phyloP scores from a whole-genome alignment of 2,329 filamentous ascomycete genomes.

The Verticillium zaregamsianum region DNA sequence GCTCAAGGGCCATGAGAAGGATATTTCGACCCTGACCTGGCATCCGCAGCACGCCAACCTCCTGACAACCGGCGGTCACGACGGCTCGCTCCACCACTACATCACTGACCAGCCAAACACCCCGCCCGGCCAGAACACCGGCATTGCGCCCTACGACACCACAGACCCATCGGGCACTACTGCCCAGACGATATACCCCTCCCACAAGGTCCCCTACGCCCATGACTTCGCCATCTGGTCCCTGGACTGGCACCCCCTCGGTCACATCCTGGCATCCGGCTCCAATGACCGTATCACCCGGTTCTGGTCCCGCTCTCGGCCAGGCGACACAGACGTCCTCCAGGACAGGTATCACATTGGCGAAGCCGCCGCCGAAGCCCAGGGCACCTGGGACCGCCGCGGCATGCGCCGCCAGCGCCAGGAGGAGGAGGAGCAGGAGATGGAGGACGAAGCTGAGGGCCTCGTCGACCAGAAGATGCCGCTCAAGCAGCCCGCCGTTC shows the following conservation, averaged over 20 bases:
- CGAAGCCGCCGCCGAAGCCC: slow-evolving; percentile 85
- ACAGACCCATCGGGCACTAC: slow-evolving; percentile 75
- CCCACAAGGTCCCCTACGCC: slow-evolving; percentile 80
- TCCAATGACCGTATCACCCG: slow-evolving; percentile 95
- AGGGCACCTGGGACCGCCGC: slow-evolving; percentile 88
- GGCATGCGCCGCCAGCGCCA: slow-evolving; percentile 74
- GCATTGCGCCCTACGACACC: slow-evolving; percentile 79
- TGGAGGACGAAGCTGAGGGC: slow-evolving; percentile 89
- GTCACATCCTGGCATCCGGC: slow-evolving; percentile 90
- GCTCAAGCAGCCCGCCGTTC: slow-evolving; percentile 46
- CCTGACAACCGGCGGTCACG: slow-evolving; percentile 84
- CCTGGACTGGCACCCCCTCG: slow-evolving; percentile 94
- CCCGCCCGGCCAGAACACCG: slow-evolving; percentile 66
- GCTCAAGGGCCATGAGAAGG: slow-evolving; percentile 91
- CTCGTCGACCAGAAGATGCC: slow-evolving; percentile 87
- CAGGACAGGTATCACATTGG: slow-evolving; percentile 96
- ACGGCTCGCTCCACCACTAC: slow-evolving; percentile 89
- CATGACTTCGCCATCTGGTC: slow-evolving; percentile 98
- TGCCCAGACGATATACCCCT: slow-evolving; percentile 87
- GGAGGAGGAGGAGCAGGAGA: slow-evolving; percentile 90
- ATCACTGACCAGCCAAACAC: slow-evolving; percentile 93
- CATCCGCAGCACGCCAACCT: slow-evolving; percentile 89
- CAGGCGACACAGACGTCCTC: slow-evolving; percentile 79
- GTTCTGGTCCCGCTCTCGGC: slow-evolving; percentile 90
- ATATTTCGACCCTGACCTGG: slow-evolving; percentile 88